phyloP scores from a whole-genome alignment of 225 moss, liverwort and hornwort genomes.

The Asterella californica region DNA sequence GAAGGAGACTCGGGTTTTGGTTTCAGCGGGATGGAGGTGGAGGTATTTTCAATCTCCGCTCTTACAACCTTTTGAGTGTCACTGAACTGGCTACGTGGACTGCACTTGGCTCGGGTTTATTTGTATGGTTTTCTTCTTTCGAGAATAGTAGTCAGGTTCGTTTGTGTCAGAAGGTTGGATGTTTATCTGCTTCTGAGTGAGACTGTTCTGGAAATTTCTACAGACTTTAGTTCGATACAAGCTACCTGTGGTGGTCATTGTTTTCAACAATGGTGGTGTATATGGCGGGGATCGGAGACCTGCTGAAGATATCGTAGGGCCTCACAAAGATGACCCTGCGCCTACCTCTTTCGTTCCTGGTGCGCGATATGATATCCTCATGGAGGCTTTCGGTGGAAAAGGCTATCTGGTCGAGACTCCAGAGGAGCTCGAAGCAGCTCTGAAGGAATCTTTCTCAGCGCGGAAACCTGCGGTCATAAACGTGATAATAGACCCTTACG shows the following conservation, averaged over 20 bases:
- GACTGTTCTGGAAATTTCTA: not conserved
- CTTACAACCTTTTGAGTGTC: not conserved
- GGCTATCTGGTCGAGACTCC: constrained; percentile 80
- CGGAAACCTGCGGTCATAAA: constrained; percentile 88
- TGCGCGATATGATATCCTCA: constrained; percentile 89
- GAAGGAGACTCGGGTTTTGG: constrained; percentile 99
- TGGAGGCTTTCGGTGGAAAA: constrained; percentile 95
- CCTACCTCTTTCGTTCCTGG: constrained; percentile 98
- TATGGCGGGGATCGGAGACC: constrained; percentile 94
- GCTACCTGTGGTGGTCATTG: constrained; percentile 83
- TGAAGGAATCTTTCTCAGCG: constrained; percentile 74
- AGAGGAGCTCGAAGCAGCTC: constrained; percentile 62
- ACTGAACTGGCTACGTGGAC: not conserved
- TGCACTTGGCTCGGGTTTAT: not conserved
- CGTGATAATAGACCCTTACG: constrained; percentile 85
- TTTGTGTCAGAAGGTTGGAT: not conserved
- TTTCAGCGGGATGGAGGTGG: constrained; percentile 96
- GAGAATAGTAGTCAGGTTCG: not conserved
- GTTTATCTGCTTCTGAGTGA: not conserved
- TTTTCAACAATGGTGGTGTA: constrained; percentile 97
- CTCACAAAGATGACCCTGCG: constrained; percentile 81
- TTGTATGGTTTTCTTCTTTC: not conserved
- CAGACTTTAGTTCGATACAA: constrained; percentile 96
- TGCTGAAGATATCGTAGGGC: constrained; percentile 68
- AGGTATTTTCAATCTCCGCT: constrained; percentile 43